phyloP scores from a whole-genome alignment of 208 protist species.

The Wallacemonas sp. region DNA sequence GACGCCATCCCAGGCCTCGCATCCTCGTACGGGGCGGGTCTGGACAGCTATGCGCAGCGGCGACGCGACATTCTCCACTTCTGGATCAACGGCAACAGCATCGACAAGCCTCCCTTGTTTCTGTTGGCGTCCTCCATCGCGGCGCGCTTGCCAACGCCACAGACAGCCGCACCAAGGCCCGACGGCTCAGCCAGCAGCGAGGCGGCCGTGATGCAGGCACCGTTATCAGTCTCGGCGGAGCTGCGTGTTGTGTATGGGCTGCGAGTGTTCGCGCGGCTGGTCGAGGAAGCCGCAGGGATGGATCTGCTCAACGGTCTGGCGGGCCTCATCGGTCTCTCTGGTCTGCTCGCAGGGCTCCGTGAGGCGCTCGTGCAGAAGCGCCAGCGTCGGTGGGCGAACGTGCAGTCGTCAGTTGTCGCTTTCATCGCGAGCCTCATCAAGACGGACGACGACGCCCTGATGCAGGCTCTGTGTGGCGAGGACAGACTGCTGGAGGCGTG shows the following conservation, averaged over 20 bases:
- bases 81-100: constrained; percentile 38
- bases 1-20: background rate
- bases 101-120: constrained; percentile 34
- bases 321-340: constrained; percentile 23
- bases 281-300: constrained; percentile 24
- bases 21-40: background rate
- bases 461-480: constrained; percentile 13
- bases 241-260: constrained; percentile 44
- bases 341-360: constrained; percentile 20
- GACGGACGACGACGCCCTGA: constrained; percentile 12
- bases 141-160: constrained; percentile 14
- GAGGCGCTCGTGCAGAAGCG: constrained; percentile 10
- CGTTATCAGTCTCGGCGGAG: constrained; percentile 20
- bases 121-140: constrained; percentile 22
- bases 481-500: constrained; percentile 30
- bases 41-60: background rate
- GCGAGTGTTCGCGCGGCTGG: constrained; percentile 26
- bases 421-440: constrained; percentile 35
- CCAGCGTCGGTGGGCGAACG: constrained; percentile 34
- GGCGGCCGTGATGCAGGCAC: background rate
- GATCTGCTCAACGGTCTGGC: constrained; percentile 17
- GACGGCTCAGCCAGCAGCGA: background rate
- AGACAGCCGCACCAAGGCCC: background rate
- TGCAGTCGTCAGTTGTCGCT: constrained; percentile 51
- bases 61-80: constrained; percentile 50